phyloP scores from a whole-genome alignment of 352 stramenopile species.

The Nothophytophthora sp. region DNA sequence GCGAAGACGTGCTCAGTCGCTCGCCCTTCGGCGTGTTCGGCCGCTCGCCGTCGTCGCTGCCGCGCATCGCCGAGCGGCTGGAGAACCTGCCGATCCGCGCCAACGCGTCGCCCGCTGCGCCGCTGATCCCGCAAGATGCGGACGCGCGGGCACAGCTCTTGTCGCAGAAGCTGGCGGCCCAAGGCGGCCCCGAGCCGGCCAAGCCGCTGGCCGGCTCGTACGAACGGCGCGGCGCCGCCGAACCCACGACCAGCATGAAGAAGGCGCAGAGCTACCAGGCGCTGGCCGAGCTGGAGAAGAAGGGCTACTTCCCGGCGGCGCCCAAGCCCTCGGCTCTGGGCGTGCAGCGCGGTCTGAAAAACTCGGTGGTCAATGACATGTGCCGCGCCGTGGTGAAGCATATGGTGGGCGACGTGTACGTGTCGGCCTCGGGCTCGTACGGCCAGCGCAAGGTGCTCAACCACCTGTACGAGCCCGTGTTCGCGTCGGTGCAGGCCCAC shows the following conservation, averaged over 20 bases:
- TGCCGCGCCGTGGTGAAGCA: conserved; percentile 87
- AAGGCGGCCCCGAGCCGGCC: conserved; percentile 21
- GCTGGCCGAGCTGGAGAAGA: conserved; percentile 83
- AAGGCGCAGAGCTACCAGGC: conserved; percentile 80
- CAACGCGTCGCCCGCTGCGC: conserved; percentile 32
- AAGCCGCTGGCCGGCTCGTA: conserved; percentile 66
- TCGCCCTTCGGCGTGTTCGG: conserved; percentile 63
- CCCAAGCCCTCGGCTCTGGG: conserved; percentile 77
- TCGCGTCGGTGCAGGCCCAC: conserved; percentile 82
- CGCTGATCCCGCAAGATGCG: conserved; percentile 26
- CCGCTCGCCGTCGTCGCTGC: conserved; percentile 55
- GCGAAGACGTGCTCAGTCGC: conserved; percentile 58
- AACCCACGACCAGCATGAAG: conserved; percentile 53
- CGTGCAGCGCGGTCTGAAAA: conserved; percentile 81
- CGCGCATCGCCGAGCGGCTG: conserved; percentile 68
- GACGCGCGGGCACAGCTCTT: conserved; percentile 58
- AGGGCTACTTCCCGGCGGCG: conserved; percentile 76
- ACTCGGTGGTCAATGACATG: conserved; percentile 90
- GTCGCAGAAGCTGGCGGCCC: conserved; percentile 58
- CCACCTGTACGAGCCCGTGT: conserved; percentile 85
- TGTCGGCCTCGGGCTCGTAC: conserved; percentile 64
- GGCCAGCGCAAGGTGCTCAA: conserved; percentile 82
- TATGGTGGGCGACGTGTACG: conserved; percentile 88
- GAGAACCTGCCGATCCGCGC: conserved; percentile 59
- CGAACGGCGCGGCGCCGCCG: conserved; percentile 27